These are phyloP conservation scores for Auriculariales sp. DNA, from an alignment of 768 basidiomycete species.

Conservation along the genomic window DNA sequence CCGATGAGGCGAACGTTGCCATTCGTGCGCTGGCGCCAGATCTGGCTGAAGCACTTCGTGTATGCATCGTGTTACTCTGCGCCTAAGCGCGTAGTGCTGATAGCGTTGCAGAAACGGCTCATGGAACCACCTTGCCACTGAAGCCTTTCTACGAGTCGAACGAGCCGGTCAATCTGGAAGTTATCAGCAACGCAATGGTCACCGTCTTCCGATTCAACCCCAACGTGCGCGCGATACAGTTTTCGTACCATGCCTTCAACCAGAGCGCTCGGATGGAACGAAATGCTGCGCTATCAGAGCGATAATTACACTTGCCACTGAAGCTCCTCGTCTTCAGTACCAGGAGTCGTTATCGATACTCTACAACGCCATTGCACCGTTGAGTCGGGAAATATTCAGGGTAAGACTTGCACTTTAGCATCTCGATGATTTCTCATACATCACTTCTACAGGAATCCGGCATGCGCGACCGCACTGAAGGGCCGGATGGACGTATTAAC, in stretches of 20 bases:
- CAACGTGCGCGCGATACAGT: conserved; percentile 43
- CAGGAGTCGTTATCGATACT: background rate
- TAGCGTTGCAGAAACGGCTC: conserved; percentile 9
- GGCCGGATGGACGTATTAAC: no score
- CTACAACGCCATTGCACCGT: background rate
- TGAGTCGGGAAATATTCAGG: background rate
- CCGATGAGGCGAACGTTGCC: conserved; percentile 40
- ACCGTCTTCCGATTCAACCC: conserved; percentile 59
- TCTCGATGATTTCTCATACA: no score
- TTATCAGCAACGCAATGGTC: conserved; percentile 63
- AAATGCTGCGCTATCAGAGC: conserved; percentile 70
- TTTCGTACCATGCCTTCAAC: conserved; percentile 51
- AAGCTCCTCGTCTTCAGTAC: no score
- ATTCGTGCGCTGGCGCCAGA: conserved; percentile 54
- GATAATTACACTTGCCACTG: conserved; percentile 48
- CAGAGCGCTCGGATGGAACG: conserved; percentile 67
- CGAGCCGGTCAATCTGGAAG: conserved; percentile 62
- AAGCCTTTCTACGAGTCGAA: conserved; percentile 54
- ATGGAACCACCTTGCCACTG: conserved; percentile 18
- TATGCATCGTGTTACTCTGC: conserved; percentile 11
- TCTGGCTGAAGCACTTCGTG: conserved; percentile 71
- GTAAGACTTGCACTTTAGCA: background rate
- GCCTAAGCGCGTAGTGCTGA: background rate
- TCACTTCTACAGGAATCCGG: no score
- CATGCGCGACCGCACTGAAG: no score